phyloP scores from a whole-genome alignment of 2,329 filamentous ascomycete species.

The Elsinoe batatas region DNA sequence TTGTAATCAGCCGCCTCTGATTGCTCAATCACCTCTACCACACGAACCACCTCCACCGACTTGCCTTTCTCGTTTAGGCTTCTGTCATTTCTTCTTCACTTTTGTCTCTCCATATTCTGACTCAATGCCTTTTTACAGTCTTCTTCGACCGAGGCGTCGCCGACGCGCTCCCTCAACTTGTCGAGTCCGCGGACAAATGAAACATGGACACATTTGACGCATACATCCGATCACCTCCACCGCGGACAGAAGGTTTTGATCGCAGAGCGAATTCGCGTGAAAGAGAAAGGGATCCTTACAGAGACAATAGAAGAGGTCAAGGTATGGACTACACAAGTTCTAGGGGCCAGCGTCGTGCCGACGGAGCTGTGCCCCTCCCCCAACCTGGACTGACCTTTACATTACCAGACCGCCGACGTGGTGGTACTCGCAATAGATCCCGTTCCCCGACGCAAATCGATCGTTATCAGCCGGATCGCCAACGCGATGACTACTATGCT shows the following conservation, averaged over 20 bases:
- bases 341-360: not conserved
- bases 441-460: constrained; percentile 64
- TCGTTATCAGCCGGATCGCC: constrained; percentile 63
- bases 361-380: not conserved
- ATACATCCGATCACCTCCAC: constrained; percentile 17
- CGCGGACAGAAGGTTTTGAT: constrained; percentile 3
- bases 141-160: not conserved
- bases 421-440: constrained; percentile 52
- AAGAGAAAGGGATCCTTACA: constrained; percentile 20
- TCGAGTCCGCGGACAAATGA: constrained; percentile 3
- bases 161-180: constrained; percentile 13
- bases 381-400: constrained; percentile 13
- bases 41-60: not conserved
- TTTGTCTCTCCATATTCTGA: constrained; percentile 1
- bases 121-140: constrained; percentile 17
- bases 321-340: constrained; percentile 16
- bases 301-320: constrained; percentile 24
- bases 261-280: constrained; percentile 12
- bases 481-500: constrained; percentile 56
- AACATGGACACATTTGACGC: constrained; percentile 16
- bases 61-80: constrained; percentile 5
- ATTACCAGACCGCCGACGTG: constrained; percentile 24
- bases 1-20: constrained; percentile 1
- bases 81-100: not conserved
- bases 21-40: constrained; percentile 9